Conservation (phyloP, 2,329 filamentous ascomycete species). For the Pseudogymnoascus sp. region DNA sequence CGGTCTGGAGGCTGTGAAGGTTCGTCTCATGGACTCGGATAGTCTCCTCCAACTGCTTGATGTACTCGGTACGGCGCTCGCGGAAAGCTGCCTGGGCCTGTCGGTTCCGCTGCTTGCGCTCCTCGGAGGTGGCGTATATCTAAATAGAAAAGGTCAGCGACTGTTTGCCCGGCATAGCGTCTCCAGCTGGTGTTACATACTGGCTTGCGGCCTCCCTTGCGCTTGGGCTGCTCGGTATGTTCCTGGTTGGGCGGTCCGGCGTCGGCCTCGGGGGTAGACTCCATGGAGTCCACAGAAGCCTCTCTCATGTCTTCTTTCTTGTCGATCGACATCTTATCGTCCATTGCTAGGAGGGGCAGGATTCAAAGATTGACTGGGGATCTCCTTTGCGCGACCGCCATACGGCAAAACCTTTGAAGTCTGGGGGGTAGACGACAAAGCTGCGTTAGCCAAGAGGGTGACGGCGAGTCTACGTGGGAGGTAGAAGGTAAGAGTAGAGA, state of each 20-base stretch:
- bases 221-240: slow-evolving; percentile 64
- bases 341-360: slow-evolving; percentile 35
- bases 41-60: slow-evolving; percentile 95
- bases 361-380: neutral
- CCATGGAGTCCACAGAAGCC: slow-evolving; percentile 52
- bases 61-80: slow-evolving; percentile 95
- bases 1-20: slow-evolving; percentile 83
- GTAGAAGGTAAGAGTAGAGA: neutral
- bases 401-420: neutral
- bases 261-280: slow-evolving; percentile 52
- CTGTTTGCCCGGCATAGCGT: slow-evolving; percentile 9
- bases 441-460: neutral
- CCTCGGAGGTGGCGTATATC: slow-evolving; percentile 98
- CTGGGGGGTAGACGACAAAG: neutral
- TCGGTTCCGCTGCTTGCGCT: slow-evolving; percentile 93
- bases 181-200: slow-evolving; percentile 46
- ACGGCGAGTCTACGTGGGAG: slow-evolving; percentile 1
- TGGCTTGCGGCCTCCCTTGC: slow-evolving; percentile 95
- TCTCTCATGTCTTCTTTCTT: slow-evolving; percentile 48
- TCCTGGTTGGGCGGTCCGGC: slow-evolving; percentile 32
- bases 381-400: neutral
- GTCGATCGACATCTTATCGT: slow-evolving; percentile 60
- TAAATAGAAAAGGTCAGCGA: slow-evolving; percentile 31
- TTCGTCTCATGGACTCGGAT: slow-evolving; percentile 97
- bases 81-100: slow-evolving; percentile 97